Evolutionary conservation across 1,139 yeast species (phyloP).

Genomic region (Lodderomyces margitis): DNA sequence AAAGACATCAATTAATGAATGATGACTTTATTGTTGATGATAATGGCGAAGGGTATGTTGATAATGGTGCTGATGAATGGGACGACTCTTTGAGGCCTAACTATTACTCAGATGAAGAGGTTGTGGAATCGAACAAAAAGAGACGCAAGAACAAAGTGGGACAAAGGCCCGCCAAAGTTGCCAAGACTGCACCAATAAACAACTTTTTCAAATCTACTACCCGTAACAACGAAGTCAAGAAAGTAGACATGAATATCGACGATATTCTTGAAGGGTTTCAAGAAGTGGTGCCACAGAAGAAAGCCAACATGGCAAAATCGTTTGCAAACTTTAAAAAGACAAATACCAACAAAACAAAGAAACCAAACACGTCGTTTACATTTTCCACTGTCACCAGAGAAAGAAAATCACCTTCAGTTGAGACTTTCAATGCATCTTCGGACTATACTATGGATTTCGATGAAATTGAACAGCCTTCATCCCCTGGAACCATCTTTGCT

Average conservation of each 20-base stretch:
- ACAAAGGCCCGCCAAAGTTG: constrained; percentile 42
- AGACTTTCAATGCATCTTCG: constrained; percentile 16
- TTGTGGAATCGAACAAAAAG: constrained; percentile 25
- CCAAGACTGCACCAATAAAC: constrained; percentile 51
- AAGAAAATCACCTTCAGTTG: constrained; percentile 14
- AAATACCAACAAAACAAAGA: constrained; percentile 14
- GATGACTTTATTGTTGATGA: constrained; percentile 96
- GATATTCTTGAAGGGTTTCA: constrained; percentile 47
- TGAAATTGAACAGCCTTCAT: constrained; percentile 27
- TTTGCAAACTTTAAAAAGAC: constrained; percentile 15
- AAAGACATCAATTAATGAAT: constrained; percentile 74
- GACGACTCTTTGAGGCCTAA: constrained; percentile 51
- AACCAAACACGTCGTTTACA: constrained; percentile 21
- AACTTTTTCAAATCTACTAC: constrained; percentile 45
- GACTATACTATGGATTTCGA: constrained; percentile 21
- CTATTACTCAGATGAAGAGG: constrained; percentile 56
- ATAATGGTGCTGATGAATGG: constrained; percentile 91
- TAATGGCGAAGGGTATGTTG: constrained; percentile 86
- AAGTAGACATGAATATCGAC: constrained; percentile 39
- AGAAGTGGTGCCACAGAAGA: constrained; percentile 21
- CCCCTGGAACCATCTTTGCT: constrained; percentile 22
- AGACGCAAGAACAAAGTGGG: constrained; percentile 29
- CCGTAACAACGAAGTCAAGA: constrained; percentile 20
- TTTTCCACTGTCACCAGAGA: constrained; percentile 27
- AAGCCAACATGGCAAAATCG: constrained; percentile 10